Conservation (phyloP, 139 green algal species). For the Medakamo hakoo region DNA sequence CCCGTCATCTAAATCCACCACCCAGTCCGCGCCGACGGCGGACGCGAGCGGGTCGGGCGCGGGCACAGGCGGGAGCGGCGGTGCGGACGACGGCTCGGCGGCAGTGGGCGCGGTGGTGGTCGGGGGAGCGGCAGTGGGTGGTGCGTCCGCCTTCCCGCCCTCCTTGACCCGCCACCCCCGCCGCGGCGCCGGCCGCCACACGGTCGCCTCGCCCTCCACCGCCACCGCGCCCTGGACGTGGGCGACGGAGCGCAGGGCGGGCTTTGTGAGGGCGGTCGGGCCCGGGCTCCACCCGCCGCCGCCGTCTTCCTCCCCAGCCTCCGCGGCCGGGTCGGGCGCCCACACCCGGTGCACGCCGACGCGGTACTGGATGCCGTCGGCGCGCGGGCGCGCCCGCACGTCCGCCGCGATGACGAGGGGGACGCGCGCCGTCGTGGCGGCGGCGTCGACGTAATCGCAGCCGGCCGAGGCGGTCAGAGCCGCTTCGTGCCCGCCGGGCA, state of each 20-base stretch:
- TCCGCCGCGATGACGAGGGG: conserved; percentile 23
- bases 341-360: conserved; percentile 31
- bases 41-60: background rate
- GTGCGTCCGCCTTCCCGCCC: background rate
- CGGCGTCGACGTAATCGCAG: conserved; percentile 23
- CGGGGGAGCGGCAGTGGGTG: background rate
- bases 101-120: background rate
- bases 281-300: background rate
- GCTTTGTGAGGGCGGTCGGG: background rate
- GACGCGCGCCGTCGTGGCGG: conserved; percentile 15
- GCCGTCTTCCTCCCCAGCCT: background rate
- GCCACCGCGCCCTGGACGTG: conserved; percentile 38
- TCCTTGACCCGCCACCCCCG: conserved; percentile 4
- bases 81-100: background rate
- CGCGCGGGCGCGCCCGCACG: conserved; percentile 18
- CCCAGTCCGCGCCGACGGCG: background rate
- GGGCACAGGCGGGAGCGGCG: background rate
- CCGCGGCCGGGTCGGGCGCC: too few species aligned
- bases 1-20: background rate
- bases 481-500: conserved; percentile 5
- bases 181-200: conserved; percentile 16
- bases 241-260: conserved; percentile 12
- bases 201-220: conserved; percentile 34
- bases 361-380: conserved; percentile 38
- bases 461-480: conserved; percentile 13